Conservation (phyloP, 768 basidiomycete genomes). For the Pleurotus djamor region DNA sequence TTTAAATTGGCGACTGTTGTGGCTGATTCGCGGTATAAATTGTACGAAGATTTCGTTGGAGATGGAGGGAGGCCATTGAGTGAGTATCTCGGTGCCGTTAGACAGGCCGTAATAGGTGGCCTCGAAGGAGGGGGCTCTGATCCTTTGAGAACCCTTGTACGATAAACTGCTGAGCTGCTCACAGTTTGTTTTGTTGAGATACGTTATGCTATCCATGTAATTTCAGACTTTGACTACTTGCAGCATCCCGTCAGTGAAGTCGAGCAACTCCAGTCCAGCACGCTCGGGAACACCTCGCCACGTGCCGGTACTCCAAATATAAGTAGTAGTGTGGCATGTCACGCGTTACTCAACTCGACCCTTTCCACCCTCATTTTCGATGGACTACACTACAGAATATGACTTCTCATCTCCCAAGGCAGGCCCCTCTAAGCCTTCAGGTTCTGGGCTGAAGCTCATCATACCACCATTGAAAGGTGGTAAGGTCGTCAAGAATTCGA, state of each 20-base stretch:
- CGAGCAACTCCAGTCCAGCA: too few relatives aligned
- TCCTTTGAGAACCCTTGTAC: conserved; percentile 54
- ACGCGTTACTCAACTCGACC: neutral
- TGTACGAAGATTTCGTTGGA: conserved; percentile 83
- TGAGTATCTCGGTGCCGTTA: conserved; percentile 74
- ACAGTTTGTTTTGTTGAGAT: too few relatives aligned
- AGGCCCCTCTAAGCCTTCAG: conserved; percentile 9
- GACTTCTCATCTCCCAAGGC: conserved; percentile 2
- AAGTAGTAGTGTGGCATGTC: too few relatives aligned
- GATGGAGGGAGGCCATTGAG: conserved; percentile 58
- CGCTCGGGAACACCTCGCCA: too few relatives aligned
- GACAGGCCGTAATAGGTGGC: conserved; percentile 68
- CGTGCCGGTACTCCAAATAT: too few relatives aligned
- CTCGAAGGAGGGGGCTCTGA: conserved; percentile 77
- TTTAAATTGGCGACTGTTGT: conserved; percentile 81
- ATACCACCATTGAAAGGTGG: conserved; percentile 64
- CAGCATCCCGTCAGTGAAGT: too few relatives aligned
- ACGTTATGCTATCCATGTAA: too few relatives aligned
- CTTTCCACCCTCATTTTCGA: neutral
- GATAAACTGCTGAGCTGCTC: conserved; percentile 25
- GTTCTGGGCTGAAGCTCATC: conserved; percentile 61
- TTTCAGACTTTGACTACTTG: too few relatives aligned
- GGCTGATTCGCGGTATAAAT: conserved; percentile 81
- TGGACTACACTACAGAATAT: neutral
- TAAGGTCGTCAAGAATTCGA: conserved; percentile 53